Evolutionary conservation across 2,329 filamentous ascomycete species (phyloP), one percentile per base, ranked within the genome.

Genomic region (Dactylellina haptotyla): DNA sequence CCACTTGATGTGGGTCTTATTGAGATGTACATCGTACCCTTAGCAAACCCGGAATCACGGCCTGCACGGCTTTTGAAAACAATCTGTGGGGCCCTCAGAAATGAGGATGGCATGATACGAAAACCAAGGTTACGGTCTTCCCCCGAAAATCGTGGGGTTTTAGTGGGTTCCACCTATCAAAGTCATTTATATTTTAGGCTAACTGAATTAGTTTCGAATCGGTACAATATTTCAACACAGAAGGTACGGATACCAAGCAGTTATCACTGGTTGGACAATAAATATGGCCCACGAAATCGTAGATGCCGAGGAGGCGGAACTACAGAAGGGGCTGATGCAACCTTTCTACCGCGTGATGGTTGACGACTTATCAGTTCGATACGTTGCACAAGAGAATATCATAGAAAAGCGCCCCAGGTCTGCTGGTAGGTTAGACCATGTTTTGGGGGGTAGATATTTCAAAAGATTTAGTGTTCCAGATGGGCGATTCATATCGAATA

Each of bases 271-370:
- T n/a, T 99, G 94, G 93, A 89, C 14, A 76, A 78, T 61, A 9
- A 72, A 72, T 23, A 64, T 72, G 78, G 78, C 45, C 74, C 77
- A 82, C 81, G 73, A 81, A 81, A 25, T 83, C 84, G 75, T 89
- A 85, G 78, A 85, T 82, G 83, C 84, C 56, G 88, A 88, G 76
- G 84, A 84, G 8, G 87, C 90, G 80, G 82, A 81, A 23, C 80
- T 89, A 63, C 82, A 83, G n/a, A 82, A 84, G 59, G 89, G 87
- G 1, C 83, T 86, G 48, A 81, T 87, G 72, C 89, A 92, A 81
- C 88, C 88, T 32, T 97, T 92, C 77, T 97, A 97, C 80, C 90
- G 93, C 77, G 91, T 91, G 78, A 84, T 97, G 92, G 97, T 82
- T 85, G 92, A 87, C 50, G 63, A 46, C 28, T 56, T 41, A 28